These are phyloP conservation scores for Dendrostoma leiphaemia DNA, from an alignment of 2,329 filamentous ascomycete species.

Conservation along the genomic window DNA sequence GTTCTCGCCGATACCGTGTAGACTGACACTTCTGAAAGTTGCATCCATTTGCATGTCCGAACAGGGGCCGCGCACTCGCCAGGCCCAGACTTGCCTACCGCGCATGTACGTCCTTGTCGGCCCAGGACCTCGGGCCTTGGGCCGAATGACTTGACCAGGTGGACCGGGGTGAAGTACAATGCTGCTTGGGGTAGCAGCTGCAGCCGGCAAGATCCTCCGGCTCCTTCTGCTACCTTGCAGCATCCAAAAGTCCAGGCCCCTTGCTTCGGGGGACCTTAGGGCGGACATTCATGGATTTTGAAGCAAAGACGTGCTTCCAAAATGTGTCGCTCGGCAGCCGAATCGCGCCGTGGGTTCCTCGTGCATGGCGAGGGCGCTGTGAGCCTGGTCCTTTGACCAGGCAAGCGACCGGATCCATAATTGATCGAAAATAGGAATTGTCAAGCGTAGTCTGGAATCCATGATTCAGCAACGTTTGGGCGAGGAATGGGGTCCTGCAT, in stretches of 20 bases:
- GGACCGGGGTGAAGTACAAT: neutral
- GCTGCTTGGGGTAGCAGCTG: neutral
- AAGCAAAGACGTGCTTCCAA: neutral
- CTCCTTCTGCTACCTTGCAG: neutral
- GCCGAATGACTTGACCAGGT: too few relatives aligned
- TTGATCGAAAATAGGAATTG: neutral
- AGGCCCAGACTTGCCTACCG: too few relatives aligned
- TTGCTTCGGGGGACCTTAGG: neutral
- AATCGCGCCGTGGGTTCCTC: neutral
- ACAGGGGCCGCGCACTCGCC: too few relatives aligned
- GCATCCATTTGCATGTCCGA: too few relatives aligned
- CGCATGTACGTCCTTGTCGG: neutral
- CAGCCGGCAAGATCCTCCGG: conserved; percentile 1
- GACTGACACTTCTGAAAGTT: too few relatives aligned
- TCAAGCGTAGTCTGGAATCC: neutral
- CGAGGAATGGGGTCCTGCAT: conserved; percentile 7
- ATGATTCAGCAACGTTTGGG: neutral
- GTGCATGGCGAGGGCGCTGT: neutral
- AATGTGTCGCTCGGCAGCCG: conserved; percentile 8
- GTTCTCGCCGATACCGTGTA: too few relatives aligned
- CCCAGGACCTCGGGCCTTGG: too few relatives aligned
- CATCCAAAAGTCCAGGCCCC: neutral
- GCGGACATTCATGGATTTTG: neutral
- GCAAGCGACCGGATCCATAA: neutral
- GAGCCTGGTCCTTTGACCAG: neutral